Conservation (phyloP, 106 monocot species). For the Dendrobium huoshanense region DNA sequence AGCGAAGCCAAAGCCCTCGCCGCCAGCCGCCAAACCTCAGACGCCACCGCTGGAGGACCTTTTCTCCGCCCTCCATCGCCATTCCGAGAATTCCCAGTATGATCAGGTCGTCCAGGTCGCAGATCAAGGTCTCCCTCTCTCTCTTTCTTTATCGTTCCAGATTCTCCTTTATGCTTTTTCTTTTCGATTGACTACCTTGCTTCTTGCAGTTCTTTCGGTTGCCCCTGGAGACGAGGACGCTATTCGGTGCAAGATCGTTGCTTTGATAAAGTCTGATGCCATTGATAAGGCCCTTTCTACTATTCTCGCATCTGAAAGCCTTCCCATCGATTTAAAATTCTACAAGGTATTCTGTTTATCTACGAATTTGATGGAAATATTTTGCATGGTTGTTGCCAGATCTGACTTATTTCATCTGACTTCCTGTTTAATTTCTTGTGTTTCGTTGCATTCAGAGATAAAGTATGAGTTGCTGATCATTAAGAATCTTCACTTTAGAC, state of each 20-base stretch:
- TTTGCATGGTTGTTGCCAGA: not conserved
- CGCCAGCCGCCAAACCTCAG: conserved; percentile 9
- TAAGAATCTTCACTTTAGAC: too few species aligned
- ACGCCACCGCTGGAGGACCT: conserved; percentile 59
- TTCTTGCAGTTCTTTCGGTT: conserved; percentile 42
- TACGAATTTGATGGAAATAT: conserved; percentile 8
- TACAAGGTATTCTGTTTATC: conserved; percentile 40
- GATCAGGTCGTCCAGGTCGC: conserved; percentile 62
- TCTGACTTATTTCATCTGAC: not conserved
- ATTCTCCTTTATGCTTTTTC: not conserved
- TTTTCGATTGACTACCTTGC: not conserved
- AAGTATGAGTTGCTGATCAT: not conserved
- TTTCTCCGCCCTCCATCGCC: conserved; percentile 59
- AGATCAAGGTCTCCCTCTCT: conserved; percentile 56
- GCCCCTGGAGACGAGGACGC: conserved; percentile 83
- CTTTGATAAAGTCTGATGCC: conserved; percentile 63
- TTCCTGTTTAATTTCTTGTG: not conserved
- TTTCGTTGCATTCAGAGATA: not conserved
- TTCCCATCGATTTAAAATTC: conserved; percentile 45
- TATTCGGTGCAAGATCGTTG: conserved; percentile 74
- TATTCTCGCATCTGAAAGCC: conserved; percentile 25
- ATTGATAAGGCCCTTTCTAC: conserved; percentile 54
- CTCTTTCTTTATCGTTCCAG: not conserved
- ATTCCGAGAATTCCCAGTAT: conserved; percentile 42
- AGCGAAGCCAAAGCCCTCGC: conserved; percentile 26